Evolutionary conservation across 805 yeast genomes (phyloP).

Genomic region (Candida insectalens): DNA sequence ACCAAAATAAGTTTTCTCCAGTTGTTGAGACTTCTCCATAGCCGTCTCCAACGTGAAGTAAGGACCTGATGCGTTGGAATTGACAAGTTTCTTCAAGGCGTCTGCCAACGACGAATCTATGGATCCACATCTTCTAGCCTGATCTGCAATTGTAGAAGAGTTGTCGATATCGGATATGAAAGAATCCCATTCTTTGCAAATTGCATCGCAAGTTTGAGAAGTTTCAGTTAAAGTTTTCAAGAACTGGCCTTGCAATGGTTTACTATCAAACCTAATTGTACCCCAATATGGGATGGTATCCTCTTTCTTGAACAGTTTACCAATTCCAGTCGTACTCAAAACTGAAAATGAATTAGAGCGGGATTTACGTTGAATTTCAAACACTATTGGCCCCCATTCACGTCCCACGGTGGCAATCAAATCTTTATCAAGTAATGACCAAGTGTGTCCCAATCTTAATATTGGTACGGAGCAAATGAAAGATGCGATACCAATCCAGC

Average conservation of each 20-base stretch:
- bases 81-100: conserved; percentile 29
- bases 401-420: conserved; percentile 51
- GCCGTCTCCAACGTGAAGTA: conserved; percentile 41
- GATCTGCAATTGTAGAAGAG: conserved; percentile 22
- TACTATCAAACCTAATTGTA: conserved; percentile 38
- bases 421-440: conserved; percentile 61
- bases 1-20: conserved; percentile 53
- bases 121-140: conserved; percentile 2
- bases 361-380: conserved; percentile 53
- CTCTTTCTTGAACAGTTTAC: conserved; percentile 62
- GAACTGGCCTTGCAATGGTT: conserved; percentile 2
- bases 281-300: conserved; percentile 87
- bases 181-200: conserved; percentile 77
- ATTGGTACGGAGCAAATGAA: conserved; percentile 76
- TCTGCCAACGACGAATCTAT: conserved; percentile 4
- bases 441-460: conserved; percentile 59
- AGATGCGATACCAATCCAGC: conserved; percentile 88
- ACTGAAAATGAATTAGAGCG: conserved; percentile 40
- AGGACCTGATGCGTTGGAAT: conserved; percentile 28
- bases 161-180: conserved; percentile 38
- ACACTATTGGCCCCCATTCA: conserved; percentile 90
- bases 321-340: conserved; percentile 82
- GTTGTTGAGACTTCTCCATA: conserved; percentile 52
- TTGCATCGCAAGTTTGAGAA: conserved; percentile 57
- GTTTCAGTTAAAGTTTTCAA: conserved; percentile 53